phyloP scores from a whole-genome alignment of 2,329 filamentous ascomycete species.

The Colletotrichum abscissum region DNA sequence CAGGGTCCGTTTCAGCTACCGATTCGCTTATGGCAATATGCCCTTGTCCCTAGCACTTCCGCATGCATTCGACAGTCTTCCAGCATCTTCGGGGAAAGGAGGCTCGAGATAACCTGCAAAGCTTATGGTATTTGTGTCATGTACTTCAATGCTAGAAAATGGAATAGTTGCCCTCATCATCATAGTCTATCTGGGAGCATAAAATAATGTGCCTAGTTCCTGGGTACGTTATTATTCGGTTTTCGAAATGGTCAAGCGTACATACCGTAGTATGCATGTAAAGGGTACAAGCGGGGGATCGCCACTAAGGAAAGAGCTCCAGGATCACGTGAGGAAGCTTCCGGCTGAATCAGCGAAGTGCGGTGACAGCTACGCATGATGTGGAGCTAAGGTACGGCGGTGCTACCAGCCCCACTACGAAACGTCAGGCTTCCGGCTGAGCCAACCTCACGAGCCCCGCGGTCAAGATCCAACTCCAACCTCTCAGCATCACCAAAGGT shows the following conservation, averaged over 20 bases:
- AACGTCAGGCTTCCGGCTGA: conserved; percentile 48
- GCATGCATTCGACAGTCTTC: conserved; percentile 20
- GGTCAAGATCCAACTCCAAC: conserved; percentile 32
- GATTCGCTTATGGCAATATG: conserved; percentile 29
- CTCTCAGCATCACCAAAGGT: conserved; percentile 22
- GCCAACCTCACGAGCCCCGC: conserved; percentile 38
- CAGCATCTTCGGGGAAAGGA: conserved; percentile 7
- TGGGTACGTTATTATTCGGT: no score
- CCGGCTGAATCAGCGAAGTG: conserved; percentile 19
- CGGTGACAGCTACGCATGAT: conserved; percentile 22
- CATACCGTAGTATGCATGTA: conserved; percentile 6
- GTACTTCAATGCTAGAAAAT: neutral
- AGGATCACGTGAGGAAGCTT: conserved; percentile 12
- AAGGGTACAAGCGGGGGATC: conserved; percentile 24
- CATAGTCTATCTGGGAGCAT: neutral
- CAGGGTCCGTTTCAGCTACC: conserved; percentile 34
- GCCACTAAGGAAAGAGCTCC: conserved; percentile 1
- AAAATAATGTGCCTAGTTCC: no score
- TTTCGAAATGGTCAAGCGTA: no score
- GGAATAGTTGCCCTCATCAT: neutral
- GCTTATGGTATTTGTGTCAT: neutral
- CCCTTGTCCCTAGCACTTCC: conserved; percentile 1
- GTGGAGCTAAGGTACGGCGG: conserved; percentile 29
- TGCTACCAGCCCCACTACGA: conserved; percentile 43
- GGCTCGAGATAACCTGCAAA: neutral